These are phyloP conservation scores for Collybia nuda DNA, from an alignment of 768 basidiomycete species.

Conservation along the genomic window DNA sequence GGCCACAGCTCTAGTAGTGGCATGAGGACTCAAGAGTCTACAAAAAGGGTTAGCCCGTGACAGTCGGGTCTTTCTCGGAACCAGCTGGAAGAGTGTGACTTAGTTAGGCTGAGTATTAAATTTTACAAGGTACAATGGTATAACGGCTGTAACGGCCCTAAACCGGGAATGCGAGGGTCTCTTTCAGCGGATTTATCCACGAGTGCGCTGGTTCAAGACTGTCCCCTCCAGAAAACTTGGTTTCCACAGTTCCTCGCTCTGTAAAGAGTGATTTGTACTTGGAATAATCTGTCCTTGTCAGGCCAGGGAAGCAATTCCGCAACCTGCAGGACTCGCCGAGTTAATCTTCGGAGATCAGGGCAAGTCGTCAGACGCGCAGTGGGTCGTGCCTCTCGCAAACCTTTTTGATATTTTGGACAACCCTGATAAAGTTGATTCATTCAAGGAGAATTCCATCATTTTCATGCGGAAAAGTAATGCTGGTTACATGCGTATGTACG, in stretches of 20 bases:
- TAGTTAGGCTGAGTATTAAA: too few relatives aligned
- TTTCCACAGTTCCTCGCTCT: slow-evolving; percentile 65
- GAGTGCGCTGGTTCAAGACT: slow-evolving; percentile 92
- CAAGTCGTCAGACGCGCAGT: slow-evolving; percentile 83
- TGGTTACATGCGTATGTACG: too few relatives aligned
- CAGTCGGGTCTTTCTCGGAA: too few relatives aligned
- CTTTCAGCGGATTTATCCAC: slow-evolving; percentile 56
- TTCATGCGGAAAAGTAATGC: too few relatives aligned
- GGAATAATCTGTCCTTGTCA: slow-evolving; percentile 85
- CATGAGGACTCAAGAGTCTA: too few relatives aligned
- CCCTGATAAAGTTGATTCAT: too few relatives aligned
- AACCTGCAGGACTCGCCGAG: slow-evolving; percentile 84
- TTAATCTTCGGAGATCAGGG: slow-evolving; percentile 92
- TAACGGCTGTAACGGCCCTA: slow-evolving; percentile 82
- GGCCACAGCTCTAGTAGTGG: background rate
- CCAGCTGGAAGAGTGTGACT: background rate
- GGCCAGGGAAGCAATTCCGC: slow-evolving; percentile 94
- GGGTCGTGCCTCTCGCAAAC: slow-evolving; percentile 76
- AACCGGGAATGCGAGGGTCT: slow-evolving; percentile 78
- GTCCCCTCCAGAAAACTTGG: slow-evolving; percentile 96
- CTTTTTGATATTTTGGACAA: too few relatives aligned
- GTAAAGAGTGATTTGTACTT: slow-evolving; percentile 64
- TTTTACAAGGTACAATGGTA: slow-evolving; percentile 39
- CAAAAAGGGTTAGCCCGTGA: too few relatives aligned
- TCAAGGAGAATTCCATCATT: too few relatives aligned